Evolutionary conservation across 2,329 filamentous ascomycete species (phyloP).

Genomic region (Erysiphe neolycopersici): DNA sequence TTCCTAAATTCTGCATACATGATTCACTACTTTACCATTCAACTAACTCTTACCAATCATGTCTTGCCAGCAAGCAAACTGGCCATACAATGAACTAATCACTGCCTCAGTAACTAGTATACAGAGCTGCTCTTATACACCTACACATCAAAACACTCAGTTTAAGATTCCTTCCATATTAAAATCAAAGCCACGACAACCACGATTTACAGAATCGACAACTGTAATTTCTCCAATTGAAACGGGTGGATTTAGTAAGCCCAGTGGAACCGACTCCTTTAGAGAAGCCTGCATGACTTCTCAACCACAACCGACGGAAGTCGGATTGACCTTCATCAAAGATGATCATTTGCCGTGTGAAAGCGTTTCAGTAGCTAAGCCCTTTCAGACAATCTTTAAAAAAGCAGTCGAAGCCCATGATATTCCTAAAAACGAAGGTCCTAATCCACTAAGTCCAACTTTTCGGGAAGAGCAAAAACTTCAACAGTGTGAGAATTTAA

Average conservation of each 20-base stretch:
- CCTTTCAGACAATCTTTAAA: conserved; percentile 48
- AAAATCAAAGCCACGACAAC: conserved; percentile 24
- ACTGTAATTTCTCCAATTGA: conserved; percentile 55
- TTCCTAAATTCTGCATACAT: no score
- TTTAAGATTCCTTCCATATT: conserved; percentile 28
- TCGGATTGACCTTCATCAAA: conserved; percentile 77
- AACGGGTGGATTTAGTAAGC: conserved; percentile 13
- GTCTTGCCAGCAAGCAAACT: conserved; percentile 2
- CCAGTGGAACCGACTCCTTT: background rate
- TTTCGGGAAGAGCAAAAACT: conserved; percentile 69
- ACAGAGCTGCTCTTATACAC: conserved; percentile 10
- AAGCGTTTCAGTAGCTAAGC: conserved; percentile 23
- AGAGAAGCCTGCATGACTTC: conserved; percentile 20
- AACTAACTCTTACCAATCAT: conserved; percentile 3
- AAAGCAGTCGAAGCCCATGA: conserved; percentile 75
- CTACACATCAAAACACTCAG: conserved; percentile 14
- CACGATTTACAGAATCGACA: conserved; percentile 60
- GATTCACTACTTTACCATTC: no score
- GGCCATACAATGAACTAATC: conserved; percentile 6
- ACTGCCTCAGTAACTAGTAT: conserved; percentile 5
- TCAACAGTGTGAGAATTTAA: conserved; percentile 57
- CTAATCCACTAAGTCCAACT: conserved; percentile 68
- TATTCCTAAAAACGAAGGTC: conserved; percentile 43
- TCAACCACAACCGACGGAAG: conserved; percentile 41
- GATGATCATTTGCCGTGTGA: conserved; percentile 19